Evolutionary conservation across 116 monocot species (phyloP).

Genomic region (Iris pallida): DNA sequence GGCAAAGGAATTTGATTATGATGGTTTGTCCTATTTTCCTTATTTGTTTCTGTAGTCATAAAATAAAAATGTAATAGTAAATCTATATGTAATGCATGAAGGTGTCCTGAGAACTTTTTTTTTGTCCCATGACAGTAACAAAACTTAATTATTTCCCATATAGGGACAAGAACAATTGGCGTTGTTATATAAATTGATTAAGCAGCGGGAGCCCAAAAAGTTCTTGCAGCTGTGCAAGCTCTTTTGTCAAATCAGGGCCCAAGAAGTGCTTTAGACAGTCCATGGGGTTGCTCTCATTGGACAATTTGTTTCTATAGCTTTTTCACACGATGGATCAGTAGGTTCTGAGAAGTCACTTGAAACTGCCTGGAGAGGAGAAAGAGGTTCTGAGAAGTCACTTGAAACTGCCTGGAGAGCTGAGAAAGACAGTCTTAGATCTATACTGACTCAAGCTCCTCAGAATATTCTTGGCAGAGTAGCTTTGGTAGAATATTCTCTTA

Average conservation of each 20-base stretch:
- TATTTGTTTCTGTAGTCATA: too few relatives aligned
- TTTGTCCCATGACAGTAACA: too few relatives aligned
- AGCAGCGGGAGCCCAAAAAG: conserved; percentile 71
- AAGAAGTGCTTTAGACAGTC: conserved; percentile 61
- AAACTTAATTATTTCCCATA: too few relatives aligned
- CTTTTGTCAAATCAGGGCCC: conserved; percentile 75
- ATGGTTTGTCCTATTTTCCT: conserved; percentile 35
- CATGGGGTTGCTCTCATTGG: conserved; percentile 84
- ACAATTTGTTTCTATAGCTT: conserved; percentile 85
- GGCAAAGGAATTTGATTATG: conserved; percentile 77
- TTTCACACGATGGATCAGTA: conserved; percentile 76
- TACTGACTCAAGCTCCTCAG: conserved; percentile 60
- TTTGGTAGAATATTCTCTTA: conserved; percentile 46
- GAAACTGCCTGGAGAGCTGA: conserved; percentile 93
- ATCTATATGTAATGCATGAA: too few relatives aligned
- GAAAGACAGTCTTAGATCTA: conserved; percentile 66
- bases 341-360: conserved; percentile 73
- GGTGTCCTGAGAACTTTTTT: too few relatives aligned
- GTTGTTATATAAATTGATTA: conserved; percentile 92
- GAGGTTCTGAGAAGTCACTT: conserved; percentile 75
- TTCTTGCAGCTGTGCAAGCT: conserved; percentile 67
- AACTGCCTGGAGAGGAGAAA: conserved; percentile 83
- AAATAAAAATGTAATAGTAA: too few relatives aligned
- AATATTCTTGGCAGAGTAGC: conserved; percentile 80
- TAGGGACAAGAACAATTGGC: conserved; percentile 81